These are phyloP conservation scores for Fusarium compactum DNA, from an alignment of 2,329 filamentous ascomycete genomes.

Conservation along the genomic window DNA sequence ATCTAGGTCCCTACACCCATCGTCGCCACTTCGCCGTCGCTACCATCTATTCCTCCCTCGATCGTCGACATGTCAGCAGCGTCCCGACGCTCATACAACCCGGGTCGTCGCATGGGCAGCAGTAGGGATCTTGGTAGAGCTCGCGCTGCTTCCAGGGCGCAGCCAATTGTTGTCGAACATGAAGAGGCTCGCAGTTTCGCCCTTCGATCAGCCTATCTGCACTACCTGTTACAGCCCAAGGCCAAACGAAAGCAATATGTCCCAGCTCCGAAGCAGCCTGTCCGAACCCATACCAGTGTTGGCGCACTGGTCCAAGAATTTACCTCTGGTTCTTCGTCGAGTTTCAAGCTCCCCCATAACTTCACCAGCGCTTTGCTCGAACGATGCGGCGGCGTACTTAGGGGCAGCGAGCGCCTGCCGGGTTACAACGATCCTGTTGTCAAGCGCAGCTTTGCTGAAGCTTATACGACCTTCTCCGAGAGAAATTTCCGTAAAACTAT, in stretches of 20 bases:
- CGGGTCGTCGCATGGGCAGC: conserved; percentile 60
- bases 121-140: conserved; percentile 57
- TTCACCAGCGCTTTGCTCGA: conserved; percentile 70
- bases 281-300: conserved; percentile 76
- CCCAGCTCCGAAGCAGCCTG: conserved; percentile 70
- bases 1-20: conserved; percentile 19
- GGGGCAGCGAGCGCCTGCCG: conserved; percentile 83
- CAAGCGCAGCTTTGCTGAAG: conserved; percentile 93
- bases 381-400: conserved; percentile 82
- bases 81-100: conserved; percentile 61
- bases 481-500: conserved; percentile 88
- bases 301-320: conserved; percentile 93
- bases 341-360: conserved; percentile 68
- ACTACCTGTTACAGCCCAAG: conserved; percentile 92
- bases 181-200: conserved; percentile 94
- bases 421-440: conserved; percentile 92
- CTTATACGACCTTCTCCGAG: conserved; percentile 93
- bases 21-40: conserved; percentile 26
- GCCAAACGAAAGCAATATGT: conserved; percentile 91
- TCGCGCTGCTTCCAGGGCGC: conserved; percentile 61
- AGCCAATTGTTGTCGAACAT: conserved; percentile 65
- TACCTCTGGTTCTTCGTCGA: conserved; percentile 61
- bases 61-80: conserved; percentile 61
- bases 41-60: conserved; percentile 18
- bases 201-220: conserved; percentile 88